These are phyloP conservation scores for Leccinellum luteum DNA, from an alignment of 768 basidiomycete genomes.

Conservation along the genomic window DNA sequence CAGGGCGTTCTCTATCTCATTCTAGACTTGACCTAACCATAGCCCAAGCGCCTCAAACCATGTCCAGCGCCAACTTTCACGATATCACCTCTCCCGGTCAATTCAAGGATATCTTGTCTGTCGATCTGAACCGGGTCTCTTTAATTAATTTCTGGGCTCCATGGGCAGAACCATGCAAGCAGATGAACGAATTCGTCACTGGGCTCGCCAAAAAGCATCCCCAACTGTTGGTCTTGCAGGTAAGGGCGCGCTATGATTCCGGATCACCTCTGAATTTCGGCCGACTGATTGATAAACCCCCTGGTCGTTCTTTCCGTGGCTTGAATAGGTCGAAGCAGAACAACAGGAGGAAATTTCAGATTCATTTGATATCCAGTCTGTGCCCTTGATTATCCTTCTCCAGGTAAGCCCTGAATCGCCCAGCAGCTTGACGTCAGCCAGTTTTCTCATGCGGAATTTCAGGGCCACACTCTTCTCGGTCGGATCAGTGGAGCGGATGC, in stretches of 20 bases:
- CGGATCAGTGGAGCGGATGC: conserved; percentile 83
- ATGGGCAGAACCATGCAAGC: conserved; percentile 88
- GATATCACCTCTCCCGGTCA: conserved; percentile 60
- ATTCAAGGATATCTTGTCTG: conserved; percentile 71
- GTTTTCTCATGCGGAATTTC: neutral
- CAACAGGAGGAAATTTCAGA: conserved; percentile 79
- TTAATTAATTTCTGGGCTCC: conserved; percentile 93
- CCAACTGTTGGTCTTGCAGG: conserved; percentile 70
- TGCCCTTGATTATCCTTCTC: conserved; percentile 82
- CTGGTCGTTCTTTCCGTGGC: neutral
- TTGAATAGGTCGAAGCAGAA: conserved; percentile 79
- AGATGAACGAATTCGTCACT: conserved; percentile 78
- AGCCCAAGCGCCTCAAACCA: conserved; percentile 5
- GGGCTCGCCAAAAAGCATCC: conserved; percentile 76
- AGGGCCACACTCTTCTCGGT: conserved; percentile 88
- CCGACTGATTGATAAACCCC: neutral
- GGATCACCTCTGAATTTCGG: neutral
- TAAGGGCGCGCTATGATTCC: conserved; percentile 34
- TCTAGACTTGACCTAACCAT: neutral
- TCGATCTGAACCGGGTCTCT: conserved; percentile 78
- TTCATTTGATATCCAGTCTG: conserved; percentile 87
- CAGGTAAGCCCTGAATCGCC: conserved; percentile 47
- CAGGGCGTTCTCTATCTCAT: neutral
- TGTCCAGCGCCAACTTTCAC: conserved; percentile 39
- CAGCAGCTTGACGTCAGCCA: neutral